Conservation (phyloP, 2,329 filamentous ascomycete species). For the Calonectria pauciramosa region DNA sequence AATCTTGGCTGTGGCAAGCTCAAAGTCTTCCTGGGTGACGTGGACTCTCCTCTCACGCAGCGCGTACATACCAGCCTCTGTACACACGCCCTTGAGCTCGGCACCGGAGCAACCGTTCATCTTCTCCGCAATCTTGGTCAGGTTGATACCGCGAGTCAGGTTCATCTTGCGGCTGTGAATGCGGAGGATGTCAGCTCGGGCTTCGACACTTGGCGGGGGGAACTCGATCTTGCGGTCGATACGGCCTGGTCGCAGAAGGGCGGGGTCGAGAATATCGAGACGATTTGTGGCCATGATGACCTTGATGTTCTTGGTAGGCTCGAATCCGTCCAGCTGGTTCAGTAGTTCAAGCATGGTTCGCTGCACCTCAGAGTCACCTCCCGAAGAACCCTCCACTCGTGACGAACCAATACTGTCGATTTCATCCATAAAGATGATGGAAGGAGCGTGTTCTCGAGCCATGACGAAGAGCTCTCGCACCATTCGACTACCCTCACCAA, state of each 20-base stretch:
- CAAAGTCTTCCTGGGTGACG: slow-evolving; percentile 99
- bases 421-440: slow-evolving; percentile 99
- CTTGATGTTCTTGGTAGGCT: slow-evolving; percentile 99
- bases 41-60: slow-evolving; percentile 95
- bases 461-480: slow-evolving; percentile 99
- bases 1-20: slow-evolving; percentile 98
- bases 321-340: slow-evolving; percentile 98
- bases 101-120: slow-evolving; percentile 99
- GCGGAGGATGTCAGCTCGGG: slow-evolving; percentile 95
- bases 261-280: slow-evolving; percentile 96
- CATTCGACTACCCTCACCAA: slow-evolving; percentile 98
- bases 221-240: slow-evolving; percentile 99
- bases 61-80: slow-evolving; percentile 98
- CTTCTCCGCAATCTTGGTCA: slow-evolving; percentile 99
- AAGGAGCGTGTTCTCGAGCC: slow-evolving; percentile 97
- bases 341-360: slow-evolving; percentile 98
- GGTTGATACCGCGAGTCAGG: slow-evolving; percentile 94
- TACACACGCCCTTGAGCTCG: slow-evolving; percentile 98
- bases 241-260: slow-evolving; percentile 92
- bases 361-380: slow-evolving; percentile 97
- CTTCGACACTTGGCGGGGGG: slow-evolving; percentile 95
- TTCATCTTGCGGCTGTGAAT: slow-evolving; percentile 99
- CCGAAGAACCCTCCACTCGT: slow-evolving; percentile 94
- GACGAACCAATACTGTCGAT: slow-evolving; percentile 99
- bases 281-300: slow-evolving; percentile 99